Base-by-base conservation (phyloP, 257 asterid genomes). In the Galeopsis tetrahit region DNA sequence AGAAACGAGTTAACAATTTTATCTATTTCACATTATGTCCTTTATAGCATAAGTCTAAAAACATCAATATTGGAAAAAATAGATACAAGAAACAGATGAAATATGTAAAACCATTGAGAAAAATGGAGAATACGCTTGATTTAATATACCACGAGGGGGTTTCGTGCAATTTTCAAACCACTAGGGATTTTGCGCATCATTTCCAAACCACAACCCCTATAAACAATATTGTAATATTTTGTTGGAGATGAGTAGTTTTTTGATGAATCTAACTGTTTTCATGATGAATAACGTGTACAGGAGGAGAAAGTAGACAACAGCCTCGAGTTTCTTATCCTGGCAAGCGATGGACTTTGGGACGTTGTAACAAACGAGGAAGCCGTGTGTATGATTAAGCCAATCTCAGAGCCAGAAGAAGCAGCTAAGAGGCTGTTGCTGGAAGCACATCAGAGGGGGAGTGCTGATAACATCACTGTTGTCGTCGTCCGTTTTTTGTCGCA, bases 311-410 rank as follows among this genome's bases (percentile, higher is more conserved):
- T 90, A 9, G 95, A 90, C 48, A 80, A 81, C 53, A 78, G 94
- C 28, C 92, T 90, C 5, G 96, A 90, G 82, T 90, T 90, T 80
- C 94, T 90, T 40, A 87, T 89, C 85, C 92, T 89, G 31, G 96
- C 96, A n/a, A 89, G 96, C 65, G 96, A 89, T 71, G 96, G 96
- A 51, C 95, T 90, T 44, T 90, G 96, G 96, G 96, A 90, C 48
- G 96, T 90, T 4, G 96, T 90, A 52, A 80, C 92, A n/a, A 90
- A 90, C 64, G 95, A 90, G 90, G 97, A 90, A 73, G 97, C 97
- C 6, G 96, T 90, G 1, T 76, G 90, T 0, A 86, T 88, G 96
- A 86, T 88, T 13, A 88, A 80, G 80, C 89, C 92, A 32, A 86
- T 90, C 49, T 75, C 68, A 35, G 92, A 88, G 34, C 96, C 97